Conservation (phyloP, 192 early-diverging fungal species). For the Umbelopsis ramanniana region DNA sequence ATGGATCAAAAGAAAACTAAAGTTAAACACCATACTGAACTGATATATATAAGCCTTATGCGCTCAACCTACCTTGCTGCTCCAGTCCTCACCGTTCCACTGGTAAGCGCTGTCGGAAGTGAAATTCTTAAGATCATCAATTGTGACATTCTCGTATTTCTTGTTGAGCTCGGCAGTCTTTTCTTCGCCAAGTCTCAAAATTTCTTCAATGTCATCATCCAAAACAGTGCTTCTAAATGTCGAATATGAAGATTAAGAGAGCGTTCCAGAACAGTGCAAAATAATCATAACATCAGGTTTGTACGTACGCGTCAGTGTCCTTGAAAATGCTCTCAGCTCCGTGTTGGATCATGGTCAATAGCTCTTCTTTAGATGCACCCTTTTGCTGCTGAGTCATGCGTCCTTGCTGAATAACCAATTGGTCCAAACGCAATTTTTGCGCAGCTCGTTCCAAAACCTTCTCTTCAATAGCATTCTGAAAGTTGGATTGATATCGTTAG, state of each 20-base stretch:
- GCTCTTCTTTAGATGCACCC: constrained; percentile 79
- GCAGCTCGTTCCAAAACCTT: constrained; percentile 97
- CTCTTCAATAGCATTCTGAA: constrained; percentile 92
- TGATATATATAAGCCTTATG: neutral
- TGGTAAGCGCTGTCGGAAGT: constrained; percentile 84
- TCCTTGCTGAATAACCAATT: constrained; percentile 99
- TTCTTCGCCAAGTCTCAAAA: constrained; percentile 81
- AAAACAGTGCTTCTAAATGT: constrained; percentile 57
- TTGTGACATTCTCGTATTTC: constrained; percentile 89
- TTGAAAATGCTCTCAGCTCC: constrained; percentile 89
- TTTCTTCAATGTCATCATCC: constrained; percentile 86
- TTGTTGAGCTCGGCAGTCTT: constrained; percentile 87
- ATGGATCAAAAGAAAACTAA: neutral
- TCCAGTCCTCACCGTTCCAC: constrained; percentile 97
- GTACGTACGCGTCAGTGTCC: constrained; percentile 49
- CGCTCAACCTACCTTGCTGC: constrained; percentile 60
- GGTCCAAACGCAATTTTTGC: constrained; percentile 94
- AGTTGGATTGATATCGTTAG: neutral
- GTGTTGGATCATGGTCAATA: constrained; percentile 96
- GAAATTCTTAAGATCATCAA: constrained; percentile 95
- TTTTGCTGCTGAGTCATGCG: constrained; percentile 74
- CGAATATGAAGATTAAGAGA: neutral
- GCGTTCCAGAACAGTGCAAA: neutral
- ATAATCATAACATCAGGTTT: constrained; percentile 25
- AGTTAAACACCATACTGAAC: no score